Conservation (phyloP, 2,329 filamentous ascomycete genomes). For the Exophiala sp. region DNA sequence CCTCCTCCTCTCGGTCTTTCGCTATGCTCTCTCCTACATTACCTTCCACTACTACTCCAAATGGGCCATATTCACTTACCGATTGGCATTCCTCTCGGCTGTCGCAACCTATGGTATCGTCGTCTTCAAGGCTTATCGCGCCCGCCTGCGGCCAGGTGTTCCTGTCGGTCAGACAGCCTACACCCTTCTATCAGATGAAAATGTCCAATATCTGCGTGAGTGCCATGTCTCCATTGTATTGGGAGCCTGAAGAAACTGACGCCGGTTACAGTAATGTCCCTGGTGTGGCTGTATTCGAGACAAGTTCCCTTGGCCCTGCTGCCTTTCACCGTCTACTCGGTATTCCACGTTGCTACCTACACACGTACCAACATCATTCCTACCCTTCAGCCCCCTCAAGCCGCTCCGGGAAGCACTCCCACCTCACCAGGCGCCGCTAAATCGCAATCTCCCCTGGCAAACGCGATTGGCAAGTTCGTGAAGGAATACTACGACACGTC, state of each 20-base stretch:
- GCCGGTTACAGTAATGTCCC: constrained; percentile 65
- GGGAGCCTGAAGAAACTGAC: constrained; percentile 8
- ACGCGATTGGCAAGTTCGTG: constrained; percentile 85
- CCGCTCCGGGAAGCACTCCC: constrained; percentile 47
- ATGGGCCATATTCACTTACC: constrained; percentile 78
- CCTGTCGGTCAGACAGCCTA: constrained; percentile 45
- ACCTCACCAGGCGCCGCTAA: constrained; percentile 48
- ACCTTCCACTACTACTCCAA: constrained; percentile 78
- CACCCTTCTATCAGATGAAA: constrained; percentile 76
- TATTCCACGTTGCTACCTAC: constrained; percentile 98
- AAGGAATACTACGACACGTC: constrained; percentile 96
- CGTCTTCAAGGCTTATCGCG: constrained; percentile 93
- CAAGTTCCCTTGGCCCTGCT: constrained; percentile 87
- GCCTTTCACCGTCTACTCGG: constrained; percentile 91
- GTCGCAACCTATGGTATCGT: constrained; percentile 95
- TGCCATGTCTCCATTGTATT: constrained; percentile 18
- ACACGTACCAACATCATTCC: constrained; percentile 89
- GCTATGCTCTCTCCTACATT: constrained; percentile 80
- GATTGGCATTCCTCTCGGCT: constrained; percentile 80
- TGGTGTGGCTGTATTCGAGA: constrained; percentile 88
- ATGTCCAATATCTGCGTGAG: constrained; percentile 94
- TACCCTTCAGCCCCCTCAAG: constrained; percentile 64
- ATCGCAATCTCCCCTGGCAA: constrained; percentile 59
- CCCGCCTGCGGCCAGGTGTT: constrained; percentile 58
- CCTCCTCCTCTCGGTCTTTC: constrained; percentile 72